Percentiles rank a stretch among this genome's conserved stretches.
phyloP scores from a whole-genome alignment of 2,329 filamentous ascomycete genomes.

The Aureobasidium sp. region DNA sequence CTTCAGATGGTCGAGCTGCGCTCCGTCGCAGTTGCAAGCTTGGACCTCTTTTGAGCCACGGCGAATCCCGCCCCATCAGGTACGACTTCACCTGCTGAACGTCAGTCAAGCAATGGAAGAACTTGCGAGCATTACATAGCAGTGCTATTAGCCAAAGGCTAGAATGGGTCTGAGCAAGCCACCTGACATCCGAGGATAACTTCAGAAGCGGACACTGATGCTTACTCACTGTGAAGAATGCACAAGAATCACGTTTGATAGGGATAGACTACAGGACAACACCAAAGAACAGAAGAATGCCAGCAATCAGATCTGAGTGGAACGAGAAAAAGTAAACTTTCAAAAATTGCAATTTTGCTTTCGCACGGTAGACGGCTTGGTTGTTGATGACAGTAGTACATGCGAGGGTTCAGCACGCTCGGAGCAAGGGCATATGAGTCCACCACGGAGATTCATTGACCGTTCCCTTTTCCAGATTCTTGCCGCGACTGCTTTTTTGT shows the following conservation, averaged over 20 bases:
- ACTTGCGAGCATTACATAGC: neutral
- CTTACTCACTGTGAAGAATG: neutral
- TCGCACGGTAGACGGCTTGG: constrained; percentile 7
- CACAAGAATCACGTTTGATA: neutral
- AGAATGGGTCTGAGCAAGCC: neutral
- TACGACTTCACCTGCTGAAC: neutral
- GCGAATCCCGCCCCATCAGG: neutral
- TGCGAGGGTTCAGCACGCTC: neutral
- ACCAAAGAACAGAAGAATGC: neutral
- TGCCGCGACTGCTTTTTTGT: constrained; percentile 11
- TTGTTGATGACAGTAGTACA: constrained; percentile 12
- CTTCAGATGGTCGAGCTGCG: neutral
- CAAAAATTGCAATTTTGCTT: constrained; percentile 13
- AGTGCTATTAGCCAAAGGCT: too few species aligned
- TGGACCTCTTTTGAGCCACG: neutral
- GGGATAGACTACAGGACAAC: neutral
- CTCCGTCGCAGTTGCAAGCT: constrained; percentile 2
- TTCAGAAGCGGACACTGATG: neutral
- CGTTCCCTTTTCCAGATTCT: neutral
- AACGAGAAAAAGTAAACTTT: neutral
- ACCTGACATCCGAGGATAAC: neutral
- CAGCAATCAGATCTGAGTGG: neutral
- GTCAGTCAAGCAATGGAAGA: neutral
- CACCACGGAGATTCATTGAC: neutral
- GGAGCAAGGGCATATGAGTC: neutral